Evolutionary conservation across 495 filamentous ascomycete genomes (phyloP), one percentile per base, ranked within the genome.

Genomic region (Stereocaulon alpinum): DNA sequence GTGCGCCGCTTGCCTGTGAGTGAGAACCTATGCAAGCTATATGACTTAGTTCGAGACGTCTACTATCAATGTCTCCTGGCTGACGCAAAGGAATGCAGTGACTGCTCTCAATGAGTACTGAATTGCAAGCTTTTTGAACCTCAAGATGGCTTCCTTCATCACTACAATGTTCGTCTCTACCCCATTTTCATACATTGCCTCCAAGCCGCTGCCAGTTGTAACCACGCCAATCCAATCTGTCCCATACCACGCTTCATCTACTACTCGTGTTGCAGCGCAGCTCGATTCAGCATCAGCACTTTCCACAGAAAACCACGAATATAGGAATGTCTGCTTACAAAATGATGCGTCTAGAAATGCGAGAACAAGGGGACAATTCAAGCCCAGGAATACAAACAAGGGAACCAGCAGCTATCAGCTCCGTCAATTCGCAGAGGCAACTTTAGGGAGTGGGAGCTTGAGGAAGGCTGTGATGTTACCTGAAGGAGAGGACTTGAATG

Each of bases 391-490:
- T 56, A 76, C 86, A 24, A 87, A 86, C 67, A 94, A 91, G 66
- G 92, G 94, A 41, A 94, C 87, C 45, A 95, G 83, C 56, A 93
- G 88, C 71, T 96, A 96, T 78, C 94, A 98, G 73, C 78, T 98
- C 56, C 85, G 91, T 68, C 93, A 97, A 67, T 98, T 96, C 79
- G 93, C 93, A 15, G 93, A 98, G 72, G 94, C 93, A 40, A 98
- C 93, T 43, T 77, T 98, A 17, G 93, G 93, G 29, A 94, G 89
- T 67, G 93, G 93, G 40, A 95, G 90, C 72, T 76, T 98, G 74
- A 81, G 89, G 63, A 97, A 97, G 76, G 91, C 93, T 40, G 93
- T 98, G 63, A 94, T 89, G 77, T 77, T 97, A 48, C 93, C 94
- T 15, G 94, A 98, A 69, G 93, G 94, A 47, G 93, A 98, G 68